Percentiles rank a stretch among this genome's conserved stretches.
Evolutionary conservation across 371 early-diverging fungal genomes (phyloP).

Genomic region (Apophysomyces ossiformis): DNA sequence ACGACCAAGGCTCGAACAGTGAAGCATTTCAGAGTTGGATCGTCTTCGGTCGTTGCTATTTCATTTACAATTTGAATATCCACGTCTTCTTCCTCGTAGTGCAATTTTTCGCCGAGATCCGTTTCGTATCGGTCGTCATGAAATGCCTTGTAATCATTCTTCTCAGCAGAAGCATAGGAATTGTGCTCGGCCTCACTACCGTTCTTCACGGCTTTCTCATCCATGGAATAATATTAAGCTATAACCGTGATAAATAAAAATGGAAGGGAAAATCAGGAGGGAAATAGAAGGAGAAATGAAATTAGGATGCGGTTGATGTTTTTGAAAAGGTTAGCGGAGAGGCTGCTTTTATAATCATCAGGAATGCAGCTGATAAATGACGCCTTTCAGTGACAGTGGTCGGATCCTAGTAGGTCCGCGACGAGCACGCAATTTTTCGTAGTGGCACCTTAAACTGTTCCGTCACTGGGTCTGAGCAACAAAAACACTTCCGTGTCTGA

Average conservation of each 20-base stretch:
- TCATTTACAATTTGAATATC: conserved; percentile 39
- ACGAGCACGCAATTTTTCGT: no score
- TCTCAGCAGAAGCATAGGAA: neutral
- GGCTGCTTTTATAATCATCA: neutral
- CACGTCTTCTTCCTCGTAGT: conserved; percentile 11
- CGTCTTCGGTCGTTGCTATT: conserved; percentile 40
- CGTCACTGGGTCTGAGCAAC: no score
- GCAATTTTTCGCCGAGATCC: neutral
- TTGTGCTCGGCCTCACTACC: neutral
- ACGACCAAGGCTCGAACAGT: conserved; percentile 36
- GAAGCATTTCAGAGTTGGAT: conserved; percentile 30
- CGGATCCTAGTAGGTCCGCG: neutral
- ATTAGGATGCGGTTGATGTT: neutral
- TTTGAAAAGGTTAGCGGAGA: neutral
- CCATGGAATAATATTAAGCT: neutral
- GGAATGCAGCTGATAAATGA: neutral
- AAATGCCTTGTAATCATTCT: neutral
- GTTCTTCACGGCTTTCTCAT: neutral
- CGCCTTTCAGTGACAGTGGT: neutral
- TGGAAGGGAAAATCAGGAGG: neutral
- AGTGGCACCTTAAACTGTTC: no score
- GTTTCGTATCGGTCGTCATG: neutral
- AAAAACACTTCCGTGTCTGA: no score
- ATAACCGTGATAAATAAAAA: neutral
- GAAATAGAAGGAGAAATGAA: neutral